A percentile compares a stretch with the other conserved stretches of the same genome.
Evolutionary conservation across 2,329 filamentous ascomycete species (phyloP).

Genomic region (Colletotrichum phormii): DNA sequence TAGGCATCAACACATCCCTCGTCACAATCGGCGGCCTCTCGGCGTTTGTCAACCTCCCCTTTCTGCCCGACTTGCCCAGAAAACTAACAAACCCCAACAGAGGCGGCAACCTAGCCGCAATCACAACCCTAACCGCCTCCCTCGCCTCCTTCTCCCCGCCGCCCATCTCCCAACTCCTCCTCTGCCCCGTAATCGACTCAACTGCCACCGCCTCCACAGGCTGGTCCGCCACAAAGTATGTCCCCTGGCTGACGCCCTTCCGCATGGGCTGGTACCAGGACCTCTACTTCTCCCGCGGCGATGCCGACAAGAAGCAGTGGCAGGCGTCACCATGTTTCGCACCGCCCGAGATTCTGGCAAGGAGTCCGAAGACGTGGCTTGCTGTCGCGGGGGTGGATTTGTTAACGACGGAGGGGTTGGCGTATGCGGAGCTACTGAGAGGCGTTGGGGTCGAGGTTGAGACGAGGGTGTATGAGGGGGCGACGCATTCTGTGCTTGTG

Average conservation of each 20-base stretch:
- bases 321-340: constrained; percentile 48
- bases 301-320: constrained; percentile 42
- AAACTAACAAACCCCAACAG: constrained; percentile 7
- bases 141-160: background rate
- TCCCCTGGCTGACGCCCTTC: constrained; percentile 47
- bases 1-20: constrained; percentile 42
- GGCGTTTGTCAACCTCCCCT: constrained; percentile 29
- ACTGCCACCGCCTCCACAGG: constrained; percentile 42
- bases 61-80: too few species aligned
- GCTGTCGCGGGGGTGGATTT: constrained; percentile 48
- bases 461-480: constrained; percentile 17
- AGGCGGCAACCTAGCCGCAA: constrained; percentile 37
- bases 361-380: constrained; percentile 46
- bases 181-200: constrained; percentile 50
- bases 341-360: constrained; percentile 39
- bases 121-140: constrained; percentile 35
- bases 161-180: constrained; percentile 36
- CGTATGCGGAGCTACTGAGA: constrained; percentile 43
- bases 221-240: constrained; percentile 38
- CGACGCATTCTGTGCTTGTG: constrained; percentile 25
- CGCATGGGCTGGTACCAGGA: constrained; percentile 51
- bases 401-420: constrained; percentile 46
- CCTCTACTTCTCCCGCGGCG: constrained; percentile 45
- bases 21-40: constrained; percentile 47
- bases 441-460: constrained; percentile 9